Evolutionary conservation across 805 yeast species (phyloP).

Genomic region (Metschnikowia similis): DNA sequence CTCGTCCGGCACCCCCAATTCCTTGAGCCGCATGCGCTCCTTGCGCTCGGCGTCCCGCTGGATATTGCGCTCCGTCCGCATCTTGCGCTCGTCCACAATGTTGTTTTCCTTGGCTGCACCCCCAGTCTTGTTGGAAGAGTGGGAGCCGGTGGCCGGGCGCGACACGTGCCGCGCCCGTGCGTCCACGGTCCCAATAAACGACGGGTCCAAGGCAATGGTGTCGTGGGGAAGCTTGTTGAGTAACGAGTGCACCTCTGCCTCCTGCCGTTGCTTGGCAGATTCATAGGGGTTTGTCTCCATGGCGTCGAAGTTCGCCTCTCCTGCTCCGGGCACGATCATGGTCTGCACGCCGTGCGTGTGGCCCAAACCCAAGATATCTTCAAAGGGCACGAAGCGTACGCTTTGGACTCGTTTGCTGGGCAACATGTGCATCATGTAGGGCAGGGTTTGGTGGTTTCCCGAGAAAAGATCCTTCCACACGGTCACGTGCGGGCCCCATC

Average conservation of each 20-base stretch:
- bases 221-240: constrained; percentile 89
- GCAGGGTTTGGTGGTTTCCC: constrained; percentile 60
- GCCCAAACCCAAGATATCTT: constrained; percentile 92
- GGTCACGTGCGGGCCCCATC: constrained; percentile 94
- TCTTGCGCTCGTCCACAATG: constrained; percentile 79
- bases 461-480: constrained; percentile 86
- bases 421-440: constrained; percentile 87
- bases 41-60: constrained; percentile 70
- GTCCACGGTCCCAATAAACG: constrained; percentile 79
- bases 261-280: constrained; percentile 88
- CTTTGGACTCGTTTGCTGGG: constrained; percentile 72
- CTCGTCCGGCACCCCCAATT: constrained; percentile 17
- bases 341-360: constrained; percentile 70
- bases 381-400: constrained; percentile 82
- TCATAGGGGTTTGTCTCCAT: constrained; percentile 90
- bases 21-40: constrained; percentile 29
- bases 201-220: constrained; percentile 88
- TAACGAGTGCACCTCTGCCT: constrained; percentile 80
- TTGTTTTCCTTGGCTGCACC: constrained; percentile 28
- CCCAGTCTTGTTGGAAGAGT: neutral
- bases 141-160: constrained; percentile 13
- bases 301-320: constrained; percentile 97
- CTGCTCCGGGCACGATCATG: constrained; percentile 91
- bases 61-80: constrained; percentile 71
- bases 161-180: constrained; percentile 54